Percentiles rank a stretch among this genome's conserved stretches.
phyloP scores from a whole-genome alignment of 768 basidiomycete genomes.

The Gelatoporia subvermispora region DNA sequence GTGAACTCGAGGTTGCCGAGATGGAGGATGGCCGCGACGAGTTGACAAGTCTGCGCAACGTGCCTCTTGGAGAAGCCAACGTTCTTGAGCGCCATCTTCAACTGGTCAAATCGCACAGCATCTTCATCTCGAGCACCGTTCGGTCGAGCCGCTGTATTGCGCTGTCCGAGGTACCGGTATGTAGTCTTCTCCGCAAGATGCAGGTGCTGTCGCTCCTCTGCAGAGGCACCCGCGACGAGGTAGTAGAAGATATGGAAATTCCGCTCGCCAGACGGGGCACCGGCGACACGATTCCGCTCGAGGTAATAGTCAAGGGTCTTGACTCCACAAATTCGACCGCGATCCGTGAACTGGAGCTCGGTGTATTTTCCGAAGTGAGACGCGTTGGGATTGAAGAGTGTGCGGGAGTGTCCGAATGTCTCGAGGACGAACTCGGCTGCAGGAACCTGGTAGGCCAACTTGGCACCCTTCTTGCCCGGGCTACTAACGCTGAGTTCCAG shows the following conservation, averaged over 20 bases:
- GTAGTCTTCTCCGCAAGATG: constrained; percentile 75
- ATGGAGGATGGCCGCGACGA: constrained; percentile 92
- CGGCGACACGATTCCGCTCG: constrained; percentile 85
- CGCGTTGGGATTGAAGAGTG: constrained; percentile 89
- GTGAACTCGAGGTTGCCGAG: constrained; percentile 94
- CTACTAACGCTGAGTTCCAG: constrained; percentile 86
- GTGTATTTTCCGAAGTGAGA: constrained; percentile 98
- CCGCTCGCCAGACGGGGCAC: constrained; percentile 84
- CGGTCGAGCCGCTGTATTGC: constrained; percentile 36
- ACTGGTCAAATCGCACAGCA: constrained; percentile 83
- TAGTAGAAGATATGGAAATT: constrained; percentile 99
- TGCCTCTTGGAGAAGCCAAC: constrained; percentile 92
- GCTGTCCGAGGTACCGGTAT: constrained; percentile 84
- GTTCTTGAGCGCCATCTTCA: constrained; percentile 90
- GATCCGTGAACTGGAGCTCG: constrained; percentile 93
- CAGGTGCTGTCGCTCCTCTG: constrained; percentile 86
- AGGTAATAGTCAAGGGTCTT: constrained; percentile 98
- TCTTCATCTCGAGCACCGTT: constrained; percentile 69
- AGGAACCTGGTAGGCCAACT: constrained; percentile 81
- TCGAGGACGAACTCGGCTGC: constrained; percentile 95
- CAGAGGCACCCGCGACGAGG: constrained; percentile 83
- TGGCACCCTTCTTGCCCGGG: constrained; percentile 91
- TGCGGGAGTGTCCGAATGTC: constrained; percentile 89
- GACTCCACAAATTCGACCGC: constrained; percentile 80
- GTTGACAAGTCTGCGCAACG: constrained; percentile 93